Percentiles rank a stretch among this genome's conserved stretches.
phyloP scores from a whole-genome alignment of 129 eudicot genomes.

The Tanacetum coccineum region DNA sequence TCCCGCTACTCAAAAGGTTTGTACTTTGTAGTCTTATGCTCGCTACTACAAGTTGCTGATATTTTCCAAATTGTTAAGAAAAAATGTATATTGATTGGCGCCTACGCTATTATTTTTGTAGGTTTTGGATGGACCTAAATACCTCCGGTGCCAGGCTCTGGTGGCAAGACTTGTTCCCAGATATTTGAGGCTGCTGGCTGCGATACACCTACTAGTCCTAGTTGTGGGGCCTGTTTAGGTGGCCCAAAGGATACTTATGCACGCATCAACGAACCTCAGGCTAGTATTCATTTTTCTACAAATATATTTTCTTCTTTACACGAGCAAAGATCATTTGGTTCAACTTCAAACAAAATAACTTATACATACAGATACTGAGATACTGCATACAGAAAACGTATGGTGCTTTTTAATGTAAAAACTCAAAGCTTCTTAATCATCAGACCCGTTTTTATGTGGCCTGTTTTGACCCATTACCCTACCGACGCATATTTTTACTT shows the following conservation, averaged over 20 bases:
- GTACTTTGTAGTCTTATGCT: neutral
- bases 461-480: neutral
- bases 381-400: neutral
- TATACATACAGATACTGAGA: too few relatives aligned
- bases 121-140: constrained; percentile 91
- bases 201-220: constrained; percentile 90
- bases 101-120: too few relatives aligned
- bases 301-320: neutral
- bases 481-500: neutral
- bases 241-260: constrained; percentile 96
- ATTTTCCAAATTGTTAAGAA: neutral
- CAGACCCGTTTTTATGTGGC: neutral
- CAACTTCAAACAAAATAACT: neutral
- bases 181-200: constrained; percentile 98
- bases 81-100: too few relatives aligned
- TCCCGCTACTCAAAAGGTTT: constrained; percentile 97
- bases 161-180: constrained; percentile 95
- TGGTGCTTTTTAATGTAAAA: neutral
- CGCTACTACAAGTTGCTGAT: neutral
- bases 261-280: constrained; percentile 95
- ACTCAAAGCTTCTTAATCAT: neutral
- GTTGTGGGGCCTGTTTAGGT: constrained; percentile 95
- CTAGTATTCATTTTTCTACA: constrained; percentile 21
- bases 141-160: constrained; percentile 89
- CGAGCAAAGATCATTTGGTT: constrained; percentile 1